Evolutionary conservation across 768 basidiomycete species (phyloP), one percentile per base, ranked within the genome.

Genomic region (Tricholoma furcatifolium): DNA sequence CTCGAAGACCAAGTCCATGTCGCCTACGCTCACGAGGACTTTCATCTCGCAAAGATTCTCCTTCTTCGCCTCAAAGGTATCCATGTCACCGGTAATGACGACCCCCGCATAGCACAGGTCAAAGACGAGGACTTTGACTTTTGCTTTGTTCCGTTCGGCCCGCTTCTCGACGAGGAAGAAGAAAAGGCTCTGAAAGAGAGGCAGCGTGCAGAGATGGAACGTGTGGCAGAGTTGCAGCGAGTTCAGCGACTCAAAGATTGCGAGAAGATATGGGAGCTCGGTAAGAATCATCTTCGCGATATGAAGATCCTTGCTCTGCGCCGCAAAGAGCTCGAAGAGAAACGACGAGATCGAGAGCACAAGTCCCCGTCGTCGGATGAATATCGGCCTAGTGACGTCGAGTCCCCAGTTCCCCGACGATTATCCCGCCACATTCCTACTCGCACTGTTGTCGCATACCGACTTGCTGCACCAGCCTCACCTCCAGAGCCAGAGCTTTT

Each of bases 11-110:
- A 81, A 65, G 75, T 87, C 34, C 83, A 86, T 61, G 72, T 78
- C 60, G 86, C 86, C 6, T 87, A 87, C 60, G 83, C 84, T 0
- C 71, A 76, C 56, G 85, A 87, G 64, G 73, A 88, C 70, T 80
- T 87, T 51, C 83, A 80, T 53, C 77, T 81, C 55, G 85, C 85
- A 41, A 83, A 82, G 69, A 71, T 82, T 24, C 75, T 87, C 10
- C 73, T 85, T n/a, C 69, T 88, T 45, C 75, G 77, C 18, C 77
- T 85, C 58, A 79, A 79, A 60, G 85, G 84, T 56, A 77, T 85
- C 50, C 77, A 85, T 53, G 80, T 86, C 63, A 71, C 75, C 9
- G 74, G 75, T 11, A 79, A 82, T 65, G 67, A 77, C 54, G 85
- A 86, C 65, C 84, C 85, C 1, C 78, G 83, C 42, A 84, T 87